Evolutionary conservation across 1,139 yeast genomes (phyloP), one percentile per base, ranked within the genome.

Genomic region (Pichia sp.): DNA sequence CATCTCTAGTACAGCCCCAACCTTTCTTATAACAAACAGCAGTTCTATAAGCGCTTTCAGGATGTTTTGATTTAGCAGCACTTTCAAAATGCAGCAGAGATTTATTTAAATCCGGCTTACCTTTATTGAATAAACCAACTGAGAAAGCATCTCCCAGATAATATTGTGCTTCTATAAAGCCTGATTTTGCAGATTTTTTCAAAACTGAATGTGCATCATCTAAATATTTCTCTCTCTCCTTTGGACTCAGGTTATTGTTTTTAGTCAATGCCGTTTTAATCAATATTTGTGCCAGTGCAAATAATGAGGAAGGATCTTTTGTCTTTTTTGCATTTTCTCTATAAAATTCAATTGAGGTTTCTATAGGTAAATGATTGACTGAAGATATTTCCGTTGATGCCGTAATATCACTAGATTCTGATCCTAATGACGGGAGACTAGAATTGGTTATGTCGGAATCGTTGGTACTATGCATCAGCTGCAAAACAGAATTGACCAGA

Each of bases 1-100:
- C 79, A 60, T 91, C 96, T 54, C 94, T 74, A 15, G 88, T 79
- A 6, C 93, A 84, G 5, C 98, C 98, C 63, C 89, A 68, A 6
- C 97, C 97, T 63, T 86, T 94, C 62, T 89, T 95, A 52, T 80
- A 84, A 61, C 96, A 89, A 46, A 84, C 74, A 1, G 96, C 86
- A 0, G 96, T 84, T 54, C 97, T 74, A 61, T 84, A 91, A 0
- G 96, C 89, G 41, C 93, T 78, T 60, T 91, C 97, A 10, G 83
- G 72, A 57, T 91, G 97, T 19, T 91, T 94, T 52, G 84, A 91
- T 60, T 89, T 91, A 6, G 96, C 96, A 7, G 97, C 96, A 28
- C 85, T 68, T 58, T 82, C 89, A 60, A 91, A 91, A 41, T 84
- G 71, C 2, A 64, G 53, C 52, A 85, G 82, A 3, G 96, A 84